Evolutionary conservation across 176 grass and related monocot genomes (phyloP).

Genomic region (Juncus inflexus): DNA sequence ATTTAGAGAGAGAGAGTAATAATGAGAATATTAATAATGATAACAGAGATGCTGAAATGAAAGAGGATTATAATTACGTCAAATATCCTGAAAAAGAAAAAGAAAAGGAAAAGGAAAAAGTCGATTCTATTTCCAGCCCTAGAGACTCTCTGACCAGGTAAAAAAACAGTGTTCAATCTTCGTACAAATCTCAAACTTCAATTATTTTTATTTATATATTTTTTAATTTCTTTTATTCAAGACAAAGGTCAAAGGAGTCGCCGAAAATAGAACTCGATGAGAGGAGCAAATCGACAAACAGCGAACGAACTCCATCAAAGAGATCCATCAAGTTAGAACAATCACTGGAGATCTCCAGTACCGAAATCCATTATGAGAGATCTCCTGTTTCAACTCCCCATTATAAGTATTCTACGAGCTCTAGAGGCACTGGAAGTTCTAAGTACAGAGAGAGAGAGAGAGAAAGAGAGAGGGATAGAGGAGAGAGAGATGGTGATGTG

Average conservation of each 20-base stretch:
- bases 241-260: conserved; percentile 78
- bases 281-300: conserved; percentile 50
- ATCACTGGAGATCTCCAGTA: conserved; percentile 46
- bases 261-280: conserved; percentile 68
- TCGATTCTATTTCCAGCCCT: conserved; percentile 54
- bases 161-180: conserved; percentile 12
- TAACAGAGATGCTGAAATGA: conserved; percentile 39
- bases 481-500: conserved; percentile 44
- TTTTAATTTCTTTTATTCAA: conserved; percentile 27
- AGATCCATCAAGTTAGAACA: conserved; percentile 54
- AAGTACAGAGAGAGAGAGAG: conserved; percentile 79
- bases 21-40: conserved; percentile 2
- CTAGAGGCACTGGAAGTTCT: conserved; percentile 31
- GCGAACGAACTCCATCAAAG: conserved; percentile 61
- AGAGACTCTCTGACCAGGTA: conserved; percentile 30
- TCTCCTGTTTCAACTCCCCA: conserved; percentile 48
- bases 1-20: conserved; percentile 32
- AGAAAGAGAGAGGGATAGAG: conserved; percentile 44
- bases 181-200: conserved; percentile 2
- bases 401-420: conserved; percentile 69
- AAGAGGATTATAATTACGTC: conserved; percentile 45
- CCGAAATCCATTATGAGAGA: conserved; percentile 57
- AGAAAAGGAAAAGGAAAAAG: conserved; percentile 42
- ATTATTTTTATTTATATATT: conserved; percentile 15
- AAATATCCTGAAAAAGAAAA: conserved; percentile 58